These are phyloP conservation scores for Wallacemonas sp. DNA, from an alignment of 208 protist species.

Conservation along the genomic window DNA sequence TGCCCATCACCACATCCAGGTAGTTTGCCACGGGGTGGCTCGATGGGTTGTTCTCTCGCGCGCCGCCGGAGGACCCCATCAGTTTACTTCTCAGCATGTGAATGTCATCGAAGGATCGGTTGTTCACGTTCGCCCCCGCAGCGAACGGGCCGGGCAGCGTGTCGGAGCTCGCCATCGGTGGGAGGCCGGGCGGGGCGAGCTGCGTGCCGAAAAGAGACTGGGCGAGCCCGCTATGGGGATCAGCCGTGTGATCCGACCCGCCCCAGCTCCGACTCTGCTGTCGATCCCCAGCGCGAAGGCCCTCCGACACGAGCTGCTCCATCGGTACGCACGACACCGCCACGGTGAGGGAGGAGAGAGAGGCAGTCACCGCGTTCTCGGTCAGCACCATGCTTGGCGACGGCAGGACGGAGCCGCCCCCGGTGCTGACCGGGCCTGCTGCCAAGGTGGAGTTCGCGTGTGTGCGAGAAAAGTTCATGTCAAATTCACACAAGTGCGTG, in stretches of 20 bases:
- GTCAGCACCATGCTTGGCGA: too few species aligned
- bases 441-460: too few species aligned
- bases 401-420: too few species aligned
- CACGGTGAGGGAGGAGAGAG: conserved; percentile 25
- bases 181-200: neutral
- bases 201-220: neutral
- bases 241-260: neutral
- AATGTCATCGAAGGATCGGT: conserved; percentile 39
- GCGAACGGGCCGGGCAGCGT: neutral
- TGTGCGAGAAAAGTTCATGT: too few species aligned
- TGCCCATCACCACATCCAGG: conserved; percentile 4
- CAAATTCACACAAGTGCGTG: too few species aligned
- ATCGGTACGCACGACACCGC: conserved; percentile 36
- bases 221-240: neutral
- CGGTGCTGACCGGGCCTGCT: too few species aligned
- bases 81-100: conserved; percentile 18
- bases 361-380: too few species aligned
- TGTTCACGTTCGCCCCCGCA: neutral
- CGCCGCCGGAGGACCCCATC: neutral
- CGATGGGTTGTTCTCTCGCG: neutral
- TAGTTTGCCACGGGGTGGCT: conserved; percentile 3
- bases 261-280: too few species aligned
- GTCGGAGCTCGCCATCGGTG: conserved; percentile 1
- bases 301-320: conserved; percentile 19
- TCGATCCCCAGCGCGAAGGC: neutral